Conservation (phyloP, 331 rosid genomes). For the Malus hybrid region DNA sequence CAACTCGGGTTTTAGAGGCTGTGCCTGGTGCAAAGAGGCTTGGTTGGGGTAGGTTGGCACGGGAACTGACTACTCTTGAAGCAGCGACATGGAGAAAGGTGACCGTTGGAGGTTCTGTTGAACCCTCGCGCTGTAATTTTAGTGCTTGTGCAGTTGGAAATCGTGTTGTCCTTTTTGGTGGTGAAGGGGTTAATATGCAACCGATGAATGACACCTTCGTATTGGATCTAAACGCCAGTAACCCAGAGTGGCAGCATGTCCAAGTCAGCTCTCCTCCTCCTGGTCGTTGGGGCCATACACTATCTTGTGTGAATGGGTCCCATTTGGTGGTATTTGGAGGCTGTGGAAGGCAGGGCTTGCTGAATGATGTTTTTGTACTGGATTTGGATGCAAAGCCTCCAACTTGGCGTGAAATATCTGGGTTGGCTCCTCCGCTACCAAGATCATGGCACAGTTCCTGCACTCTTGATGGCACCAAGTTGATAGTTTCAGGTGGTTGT, state of each 20-base stretch:
- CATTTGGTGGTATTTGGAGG: slow-evolving; percentile 96
- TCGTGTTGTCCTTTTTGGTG: slow-evolving; percentile 94
- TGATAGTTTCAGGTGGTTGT: slow-evolving; percentile 99
- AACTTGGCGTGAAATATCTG: slow-evolving; percentile 96
- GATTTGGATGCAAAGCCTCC: slow-evolving; percentile 96
- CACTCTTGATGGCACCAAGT: slow-evolving; percentile 94
- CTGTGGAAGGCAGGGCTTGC: slow-evolving; percentile 95
- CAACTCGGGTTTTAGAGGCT: slow-evolving; percentile 84
- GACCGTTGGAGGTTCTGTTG: slow-evolving; percentile 88
- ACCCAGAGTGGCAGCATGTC: slow-evolving; percentile 96
- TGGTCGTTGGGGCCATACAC: slow-evolving; percentile 99
- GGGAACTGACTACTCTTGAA: slow-evolving; percentile 96
- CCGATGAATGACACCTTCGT: slow-evolving; percentile 87
- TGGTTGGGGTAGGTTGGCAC: slow-evolving; percentile 91
- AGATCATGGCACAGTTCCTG: slow-evolving; percentile 99
- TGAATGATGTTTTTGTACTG: slow-evolving; percentile 90
- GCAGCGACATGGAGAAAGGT: slow-evolving; percentile 98
- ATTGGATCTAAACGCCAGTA: slow-evolving; percentile 76
- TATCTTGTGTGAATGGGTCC: slow-evolving; percentile 94
- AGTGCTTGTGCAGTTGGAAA: slow-evolving; percentile 99
- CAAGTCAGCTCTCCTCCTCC: slow-evolving; percentile 99
- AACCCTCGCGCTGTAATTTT: slow-evolving; percentile 95
- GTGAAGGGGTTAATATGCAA: slow-evolving; percentile 97
- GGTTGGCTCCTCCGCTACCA: slow-evolving; percentile 98
- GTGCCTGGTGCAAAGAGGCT: slow-evolving; percentile 96